These are phyloP conservation scores for Myriosclerotinia scirpicola DNA, from an alignment of 2,329 filamentous ascomycete species.

Conservation along the genomic window DNA sequence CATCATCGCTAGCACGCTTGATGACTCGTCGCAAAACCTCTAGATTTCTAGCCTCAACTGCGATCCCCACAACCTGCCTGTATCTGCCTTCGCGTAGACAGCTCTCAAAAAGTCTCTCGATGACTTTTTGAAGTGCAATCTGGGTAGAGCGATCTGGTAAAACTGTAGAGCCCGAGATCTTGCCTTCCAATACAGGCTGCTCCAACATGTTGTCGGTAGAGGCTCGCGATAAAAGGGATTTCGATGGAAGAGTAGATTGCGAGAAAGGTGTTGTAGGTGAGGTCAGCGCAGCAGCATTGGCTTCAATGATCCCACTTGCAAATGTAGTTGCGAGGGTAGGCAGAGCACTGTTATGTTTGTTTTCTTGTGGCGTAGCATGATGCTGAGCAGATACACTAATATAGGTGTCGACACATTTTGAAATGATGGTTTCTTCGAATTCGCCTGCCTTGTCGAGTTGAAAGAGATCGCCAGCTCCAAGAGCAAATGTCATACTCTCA, in stretches of 20 bases:
- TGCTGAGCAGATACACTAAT: conserved; percentile 71
- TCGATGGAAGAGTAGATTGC: conserved; percentile 87
- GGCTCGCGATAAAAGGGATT: conserved; percentile 88
- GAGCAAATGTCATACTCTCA: conserved; percentile 97
- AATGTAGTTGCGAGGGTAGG: conserved; percentile 73
- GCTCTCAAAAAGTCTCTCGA: conserved; percentile 86
- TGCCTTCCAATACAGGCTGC: conserved; percentile 47
- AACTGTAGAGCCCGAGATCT: conserved; percentile 37
- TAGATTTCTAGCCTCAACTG: conserved; percentile 89
- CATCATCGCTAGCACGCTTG: conserved; percentile 82
- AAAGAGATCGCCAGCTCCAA: conserved; percentile 92
- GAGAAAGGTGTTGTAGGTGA: conserved; percentile 95
- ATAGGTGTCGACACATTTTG: conserved; percentile 97
- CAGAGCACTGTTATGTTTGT: conserved; percentile 52
- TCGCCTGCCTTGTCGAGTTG: conserved; percentile 87
- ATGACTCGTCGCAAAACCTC: conserved; percentile 85
- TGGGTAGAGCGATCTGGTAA: conserved; percentile 70
- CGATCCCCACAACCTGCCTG: conserved; percentile 94
- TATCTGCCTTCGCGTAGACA: conserved; percentile 86
- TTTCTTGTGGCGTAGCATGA: conserved; percentile 52
- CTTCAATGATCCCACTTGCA: conserved; percentile 63
- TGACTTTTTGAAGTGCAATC: conserved; percentile 75
- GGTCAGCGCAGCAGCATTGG: conserved; percentile 61
- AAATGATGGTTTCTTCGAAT: conserved; percentile 98
- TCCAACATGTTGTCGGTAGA: conserved; percentile 61